These are phyloP conservation scores for Tanacetum coccineum DNA, from an alignment of 129 eudicot species.

Conservation along the genomic window DNA sequence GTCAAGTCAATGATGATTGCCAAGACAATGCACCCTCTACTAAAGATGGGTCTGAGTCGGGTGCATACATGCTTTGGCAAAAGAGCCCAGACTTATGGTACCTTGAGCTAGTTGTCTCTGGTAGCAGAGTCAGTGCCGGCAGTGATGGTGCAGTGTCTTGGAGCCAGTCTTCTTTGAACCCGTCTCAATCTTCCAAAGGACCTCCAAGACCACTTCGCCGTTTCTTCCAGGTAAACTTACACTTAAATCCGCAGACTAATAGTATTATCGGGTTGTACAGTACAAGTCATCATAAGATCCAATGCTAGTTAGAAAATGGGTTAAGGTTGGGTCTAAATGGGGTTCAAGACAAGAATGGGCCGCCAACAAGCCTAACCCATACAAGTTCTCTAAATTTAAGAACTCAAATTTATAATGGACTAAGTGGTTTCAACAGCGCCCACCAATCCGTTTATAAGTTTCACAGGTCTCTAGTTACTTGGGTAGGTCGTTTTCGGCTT, in stretches of 20 bases:
- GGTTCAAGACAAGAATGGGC: too few relatives aligned
- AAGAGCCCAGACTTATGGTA: constrained; percentile 76
- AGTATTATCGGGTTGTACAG: not conserved
- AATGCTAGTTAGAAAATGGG: not conserved
- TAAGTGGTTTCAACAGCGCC: too few relatives aligned
- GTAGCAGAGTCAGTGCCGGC: constrained; percentile 63
- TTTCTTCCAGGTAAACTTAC: constrained; percentile 60
- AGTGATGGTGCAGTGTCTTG: constrained; percentile 62
- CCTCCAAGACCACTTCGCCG: constrained; percentile 83
- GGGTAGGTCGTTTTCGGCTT: too few relatives aligned
- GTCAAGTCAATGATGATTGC: constrained; percentile 29
- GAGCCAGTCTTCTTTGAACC: constrained; percentile 69
- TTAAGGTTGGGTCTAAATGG: too few relatives aligned
- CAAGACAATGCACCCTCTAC: not conserved
- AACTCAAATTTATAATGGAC: too few relatives aligned
- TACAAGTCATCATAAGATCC: not conserved
- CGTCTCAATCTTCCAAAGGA: constrained; percentile 54
- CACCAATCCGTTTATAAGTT: too few relatives aligned
- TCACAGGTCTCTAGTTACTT: too few relatives aligned
- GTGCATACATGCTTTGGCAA: constrained; percentile 75
- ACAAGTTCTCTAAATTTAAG: too few relatives aligned
- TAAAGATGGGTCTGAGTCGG: constrained; percentile 37
- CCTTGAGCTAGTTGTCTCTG: constrained; percentile 67
- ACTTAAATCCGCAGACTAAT: not conserved
- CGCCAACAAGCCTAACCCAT: too few relatives aligned